Base-by-base conservation (phyloP, 768 basidiomycete species). In the Tulasnella sp. region DNA sequence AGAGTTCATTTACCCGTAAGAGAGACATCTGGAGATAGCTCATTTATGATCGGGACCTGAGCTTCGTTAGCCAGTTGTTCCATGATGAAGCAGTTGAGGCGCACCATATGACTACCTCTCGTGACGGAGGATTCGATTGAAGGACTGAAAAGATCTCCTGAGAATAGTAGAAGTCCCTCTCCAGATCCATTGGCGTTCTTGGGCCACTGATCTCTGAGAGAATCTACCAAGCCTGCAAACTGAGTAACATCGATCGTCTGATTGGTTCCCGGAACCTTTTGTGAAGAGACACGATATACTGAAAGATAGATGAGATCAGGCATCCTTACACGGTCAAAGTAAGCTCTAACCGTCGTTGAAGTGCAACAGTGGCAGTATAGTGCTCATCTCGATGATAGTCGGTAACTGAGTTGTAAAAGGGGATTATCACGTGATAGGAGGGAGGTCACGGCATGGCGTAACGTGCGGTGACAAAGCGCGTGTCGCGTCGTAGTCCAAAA, bases 81-180 rank as follows among this genome's bases (percentile, higher is more conserved):
- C 22, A 12, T 33, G 15, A 12, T 13, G 19, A 22, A 4, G 27
- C 7, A 46, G 20, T 3, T 2, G 29, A 25, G 22, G 58, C 70
- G 48, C 57, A 86, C 88, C 87, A 90, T 87, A 75, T 90, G 88
- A 59, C 81, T 85, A 41, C 89, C 89, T 62, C 89, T 71, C 4
- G 89, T 90, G 31, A 93, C 80, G 4, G 83, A 80, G 56, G 81
- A 85, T 66, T 92, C 90, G 1, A 86, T 72, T 1, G 83, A 86
- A 0, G 89, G 90, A 20, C 83, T 80, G 63, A 92, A 92, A 9
- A 88, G 69, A 63, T 93, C 90, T 6, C 90, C 90, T 31, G 86
- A 90, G 65, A 92, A 95, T 3, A 95, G 65, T 0, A 81, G 70
- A 6, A 95, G 67, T 0, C 89, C 89, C 59, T 88, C 82, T 56